Evolutionary conservation across 257 asterid species (phyloP), one percentile per base, ranked within the genome.

Genomic region (Nemophila menziesii): DNA sequence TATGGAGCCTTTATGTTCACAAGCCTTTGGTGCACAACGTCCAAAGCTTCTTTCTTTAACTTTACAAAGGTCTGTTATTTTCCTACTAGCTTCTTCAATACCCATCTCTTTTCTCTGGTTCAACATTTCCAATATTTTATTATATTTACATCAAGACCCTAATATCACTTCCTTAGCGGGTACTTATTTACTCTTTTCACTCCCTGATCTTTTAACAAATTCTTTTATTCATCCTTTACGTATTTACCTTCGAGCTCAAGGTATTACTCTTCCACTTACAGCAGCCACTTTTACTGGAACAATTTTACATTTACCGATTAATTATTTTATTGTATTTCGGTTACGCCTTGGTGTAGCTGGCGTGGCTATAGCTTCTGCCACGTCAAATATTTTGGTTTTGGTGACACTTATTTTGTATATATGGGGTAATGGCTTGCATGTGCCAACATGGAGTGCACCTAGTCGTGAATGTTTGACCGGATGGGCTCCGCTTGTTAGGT

Each of bases 211-310:
- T 43, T 0, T 83, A 20, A 66, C 78, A 0, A 69, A 79, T 72
- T 79, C 95, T 0, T 58, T 83, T 59, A 20, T 83, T 57, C 82
- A 83, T 76, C 95, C 95, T 56, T 46, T 77, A 13, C 57, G 90
- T 20, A 69, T 83, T 64, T 83, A 83, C 75, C 95, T 83, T 77
- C 92, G 95, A 11, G 77, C 95, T 4, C 93, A 83, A 72, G 95
- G 93, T 20, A 79, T 83, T 58, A 83, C 87, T 13, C 72, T 52
- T 17, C 95, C 92, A 0, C 66, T 83, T 16, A 79, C 86, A 10
- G 33, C 72, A 0, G 82, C 93, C 1, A 57, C 92, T 1, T 67
- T 83, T 9, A 59, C 58, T 1, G 95, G 93, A 1, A 56, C 83
- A 4, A 77, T 61, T 12, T 26, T 74, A 41, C 92, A 79, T 53